Evolutionary conservation across 352 stramenopile species (phyloP).

Genomic region (Pythium dissotocum): DNA sequence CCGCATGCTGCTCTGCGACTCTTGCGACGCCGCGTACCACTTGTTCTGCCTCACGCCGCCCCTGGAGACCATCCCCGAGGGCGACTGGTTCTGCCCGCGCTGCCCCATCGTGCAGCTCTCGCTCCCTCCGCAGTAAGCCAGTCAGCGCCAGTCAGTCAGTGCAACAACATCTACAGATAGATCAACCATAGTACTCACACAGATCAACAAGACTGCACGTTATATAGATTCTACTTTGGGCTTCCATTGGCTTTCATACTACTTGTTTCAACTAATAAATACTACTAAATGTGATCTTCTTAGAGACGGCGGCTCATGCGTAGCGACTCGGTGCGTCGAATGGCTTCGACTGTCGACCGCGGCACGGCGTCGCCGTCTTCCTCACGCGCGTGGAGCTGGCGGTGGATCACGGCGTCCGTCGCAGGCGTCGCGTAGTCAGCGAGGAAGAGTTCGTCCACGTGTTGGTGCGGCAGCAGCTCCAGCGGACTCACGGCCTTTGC

Average conservation of each 20-base stretch:
- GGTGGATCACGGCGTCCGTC: conserved; percentile 61
- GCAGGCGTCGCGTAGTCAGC: conserved; percentile 49
- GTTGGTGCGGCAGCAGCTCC: conserved; percentile 29
- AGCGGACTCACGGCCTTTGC: conserved; percentile 13
- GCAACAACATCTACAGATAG: background rate
- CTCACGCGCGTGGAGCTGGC: conserved; percentile 27
- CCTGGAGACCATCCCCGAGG: conserved; percentile 56
- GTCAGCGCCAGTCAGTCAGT: no score
- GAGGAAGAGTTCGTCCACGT: conserved; percentile 58
- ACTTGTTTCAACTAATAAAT: background rate
- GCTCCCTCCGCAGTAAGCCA: background rate
- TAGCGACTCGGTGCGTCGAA: conserved; percentile 20
- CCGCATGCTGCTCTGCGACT: conserved; percentile 83
- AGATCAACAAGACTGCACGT: no score
- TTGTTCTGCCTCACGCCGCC: conserved; percentile 76
- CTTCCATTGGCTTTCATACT: background rate
- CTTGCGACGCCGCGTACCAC: conserved; percentile 83
- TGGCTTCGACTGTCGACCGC: conserved; percentile 6
- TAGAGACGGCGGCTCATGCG: conserved; percentile 20
- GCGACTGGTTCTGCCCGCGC: conserved; percentile 80
- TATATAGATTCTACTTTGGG: conserved; percentile 3
- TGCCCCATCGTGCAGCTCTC: conserved; percentile 42
- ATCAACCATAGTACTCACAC: background rate
- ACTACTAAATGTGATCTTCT: background rate
- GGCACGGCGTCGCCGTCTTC: conserved; percentile 25